Percentiles rank a stretch among this genome's conserved stretches.
These are phyloP conservation scores for Aspergillus floridensis DNA, from an alignment of 2,329 filamentous ascomycete species.

Conservation along the genomic window DNA sequence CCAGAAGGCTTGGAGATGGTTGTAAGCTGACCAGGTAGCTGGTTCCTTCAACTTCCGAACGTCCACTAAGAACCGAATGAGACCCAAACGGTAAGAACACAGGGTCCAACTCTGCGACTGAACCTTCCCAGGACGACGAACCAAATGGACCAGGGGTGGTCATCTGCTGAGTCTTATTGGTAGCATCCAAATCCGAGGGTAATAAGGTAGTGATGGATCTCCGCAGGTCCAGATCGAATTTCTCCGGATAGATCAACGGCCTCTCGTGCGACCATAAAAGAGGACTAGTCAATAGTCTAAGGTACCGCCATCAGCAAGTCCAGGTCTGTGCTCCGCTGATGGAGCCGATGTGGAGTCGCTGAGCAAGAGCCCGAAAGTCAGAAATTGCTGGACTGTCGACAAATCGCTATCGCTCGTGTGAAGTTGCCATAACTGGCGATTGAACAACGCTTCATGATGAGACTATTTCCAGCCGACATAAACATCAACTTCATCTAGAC, in stretches of 20 bases:
- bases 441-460: no score
- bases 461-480: not conserved
- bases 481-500: not conserved
- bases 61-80: not conserved
- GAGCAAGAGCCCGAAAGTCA: not conserved
- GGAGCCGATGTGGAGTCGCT: not conserved
- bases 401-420: no score
- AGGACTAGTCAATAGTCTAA: not conserved
- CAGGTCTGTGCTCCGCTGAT: conserved; percentile 3
- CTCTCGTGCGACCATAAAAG: conserved; percentile 2
- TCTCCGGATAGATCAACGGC: not conserved
- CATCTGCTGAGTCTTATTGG: not conserved
- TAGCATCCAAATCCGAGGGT: not conserved
- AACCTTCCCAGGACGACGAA: no score
- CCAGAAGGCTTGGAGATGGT: not conserved
- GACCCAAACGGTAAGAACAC: not conserved
- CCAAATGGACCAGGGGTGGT: not conserved
- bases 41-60: not conserved
- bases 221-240: not conserved
- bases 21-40: not conserved
- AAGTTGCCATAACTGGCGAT: no score
- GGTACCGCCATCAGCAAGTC: not conserved
- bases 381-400: not conserved
- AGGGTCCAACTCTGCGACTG: not conserved
- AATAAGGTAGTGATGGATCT: not conserved